Base-by-base conservation (phyloP, 495 filamentous ascomycete species). In the Lindgomyces ingoldianus region DNA sequence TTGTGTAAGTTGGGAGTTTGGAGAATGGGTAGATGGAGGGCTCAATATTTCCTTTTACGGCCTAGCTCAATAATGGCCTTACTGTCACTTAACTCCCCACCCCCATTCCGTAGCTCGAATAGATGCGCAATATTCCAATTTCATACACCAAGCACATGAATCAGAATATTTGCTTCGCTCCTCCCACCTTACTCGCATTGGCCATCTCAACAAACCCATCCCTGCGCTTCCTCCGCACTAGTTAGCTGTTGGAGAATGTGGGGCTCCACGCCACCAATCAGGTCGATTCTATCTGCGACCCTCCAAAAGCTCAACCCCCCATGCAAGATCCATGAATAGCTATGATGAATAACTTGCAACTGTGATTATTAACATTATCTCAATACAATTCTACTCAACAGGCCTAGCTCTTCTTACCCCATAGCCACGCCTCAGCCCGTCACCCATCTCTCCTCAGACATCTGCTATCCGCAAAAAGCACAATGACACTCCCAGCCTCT, bases 181-280 rank as follows among this genome's bases (percentile, higher is more conserved):
- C 44, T 47, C 11, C 19, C 16, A 6, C 16, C 14, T 30, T 30
- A 49, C 45, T 48, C 42, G 47, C 57, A 2, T 18, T 39, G 14
- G 1, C 16, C 22, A 11, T 26, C 29, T 41, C 33, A 60, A 36
- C 21, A 4, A n/a, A 14, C 9, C 39, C 24, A 46, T 53, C 33
- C 47, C 49, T 48, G 21, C 59, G 33, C n/a, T 44, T 54, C 41
- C 8, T 33, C 22, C 29, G 18, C 4, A 26, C n/a, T n/a, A 4
- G 16, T 29, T 16, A 26, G 12, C 39, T 14, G 44, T 58, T 65
- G 62, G 62, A 58, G 62, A 65, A 58, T 65, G 62, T 65, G 62
- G 62, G 62, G 62, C 62, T 26, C 29, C 3, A 39, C 45, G 51
- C 53, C 62, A 59, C 62, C 46, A 65, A 65, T 53, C 48, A 55